Base-by-base conservation (phyloP, 192 early-diverging fungal genomes). In the Entrophospora sp. region DNA sequence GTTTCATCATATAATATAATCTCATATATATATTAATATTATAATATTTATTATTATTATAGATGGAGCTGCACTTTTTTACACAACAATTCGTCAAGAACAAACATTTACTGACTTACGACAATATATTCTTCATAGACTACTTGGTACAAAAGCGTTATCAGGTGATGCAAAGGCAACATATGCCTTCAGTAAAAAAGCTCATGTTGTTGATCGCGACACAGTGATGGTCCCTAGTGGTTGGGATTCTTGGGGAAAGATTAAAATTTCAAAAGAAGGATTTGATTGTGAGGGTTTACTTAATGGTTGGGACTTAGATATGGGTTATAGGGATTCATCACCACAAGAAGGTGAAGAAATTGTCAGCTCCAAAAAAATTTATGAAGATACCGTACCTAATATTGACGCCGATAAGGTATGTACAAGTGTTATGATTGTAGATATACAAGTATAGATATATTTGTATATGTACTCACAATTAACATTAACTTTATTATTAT, bases 181-280 rank as follows among this genome's bases (percentile, higher is more conserved):
- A 5, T 87, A 81, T 52, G 75, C 79, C 7, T 92, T 89, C 74
- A 79, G 76, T 25, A 60, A 80, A 42, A 83, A 86, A 3, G 85
- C 93, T 1, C 85, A 91, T 52, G 86, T 93, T 4, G 84, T 96
- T 35, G 94, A 96, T 44, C 87, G 93, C 37, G 91, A 95, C 63
- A 77, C 80, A 31, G 90, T 96, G 31, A 76, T 92, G 71, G 89
- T 97, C 35, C 95, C 95, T 7, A 74, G 87, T 32, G 95, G 95
- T 13, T 97, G 93, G 95, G 95, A 97, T 73, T 88, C 89, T 18
- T 88, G 85, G 79, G 87, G 87, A 30, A 93, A 95, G 66, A 93
- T 98, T 53, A 75, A 81, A 30, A 81, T 89, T 25, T 60, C 91
- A 36, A 80, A 84, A 22, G 86, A 85, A 61, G 84, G 83, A 16